Evolutionary conservation across 345 rosid genomes (phyloP).

Genomic region (Aquilaria malaccensis): DNA sequence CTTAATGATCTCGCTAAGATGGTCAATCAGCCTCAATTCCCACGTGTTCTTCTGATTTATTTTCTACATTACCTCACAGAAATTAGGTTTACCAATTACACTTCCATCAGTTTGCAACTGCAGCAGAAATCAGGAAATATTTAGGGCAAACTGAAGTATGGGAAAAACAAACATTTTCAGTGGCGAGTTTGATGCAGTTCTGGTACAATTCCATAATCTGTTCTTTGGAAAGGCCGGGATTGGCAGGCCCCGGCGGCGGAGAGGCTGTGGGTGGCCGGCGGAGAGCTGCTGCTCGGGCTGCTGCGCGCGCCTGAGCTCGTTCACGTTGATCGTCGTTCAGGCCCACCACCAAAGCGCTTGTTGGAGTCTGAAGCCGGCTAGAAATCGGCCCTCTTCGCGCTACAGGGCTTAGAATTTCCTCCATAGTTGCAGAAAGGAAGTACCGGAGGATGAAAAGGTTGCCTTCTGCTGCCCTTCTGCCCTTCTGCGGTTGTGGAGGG

Average conservation of each 20-base stretch:
- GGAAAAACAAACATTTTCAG: constrained; percentile 29
- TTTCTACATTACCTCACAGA: constrained; percentile 13
- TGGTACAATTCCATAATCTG: constrained; percentile 31
- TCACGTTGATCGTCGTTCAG: constrained; percentile 29
- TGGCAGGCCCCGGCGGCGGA: constrained; percentile 3
- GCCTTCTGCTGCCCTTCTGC: neutral
- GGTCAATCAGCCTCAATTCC: constrained; percentile 29
- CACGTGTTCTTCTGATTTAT: constrained; percentile 27
- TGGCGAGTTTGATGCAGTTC: constrained; percentile 36
- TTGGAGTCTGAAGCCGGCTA: constrained; percentile 23
- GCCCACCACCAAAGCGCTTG: constrained; percentile 19
- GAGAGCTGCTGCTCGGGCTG: constrained; percentile 25
- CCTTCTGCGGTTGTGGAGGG: neutral
- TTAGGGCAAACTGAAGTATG: neutral
- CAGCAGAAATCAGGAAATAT: no score
- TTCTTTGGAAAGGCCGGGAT: constrained; percentile 25
- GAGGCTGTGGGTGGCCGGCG: constrained; percentile 9
- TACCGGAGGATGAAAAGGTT: neutral
- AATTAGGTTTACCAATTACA: neutral
- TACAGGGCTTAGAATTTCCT: constrained; percentile 2
- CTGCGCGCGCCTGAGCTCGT: constrained; percentile 30
- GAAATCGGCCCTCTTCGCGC: neutral
- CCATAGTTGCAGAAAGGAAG: neutral
- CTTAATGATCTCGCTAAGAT: constrained; percentile 30
- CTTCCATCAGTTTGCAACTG: no score